Evolutionary conservation across 2,329 filamentous ascomycete genomes (phyloP).

Genomic region (Alternaria viburni): DNA sequence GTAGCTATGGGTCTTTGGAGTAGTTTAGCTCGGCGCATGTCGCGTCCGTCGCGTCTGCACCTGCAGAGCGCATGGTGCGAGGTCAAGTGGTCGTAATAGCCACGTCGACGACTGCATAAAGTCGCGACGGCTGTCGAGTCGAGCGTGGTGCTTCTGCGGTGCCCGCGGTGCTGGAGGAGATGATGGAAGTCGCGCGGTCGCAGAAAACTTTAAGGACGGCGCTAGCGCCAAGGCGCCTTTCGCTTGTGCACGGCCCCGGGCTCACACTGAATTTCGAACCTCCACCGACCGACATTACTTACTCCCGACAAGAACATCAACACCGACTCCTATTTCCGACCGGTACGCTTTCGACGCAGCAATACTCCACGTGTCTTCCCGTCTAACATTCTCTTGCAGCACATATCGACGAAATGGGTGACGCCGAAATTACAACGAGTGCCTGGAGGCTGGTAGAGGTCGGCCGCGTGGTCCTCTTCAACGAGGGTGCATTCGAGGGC

Average conservation of each 20-base stretch:
- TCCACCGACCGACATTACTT: conserved; percentile 20
- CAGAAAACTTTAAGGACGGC: conserved; percentile 18
- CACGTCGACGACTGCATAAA: background rate
- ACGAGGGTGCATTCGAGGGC: conserved; percentile 79
- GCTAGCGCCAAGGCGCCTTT: conserved; percentile 16
- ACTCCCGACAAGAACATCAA: conserved; percentile 39
- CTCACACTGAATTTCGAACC: conserved; percentile 21
- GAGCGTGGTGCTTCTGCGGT: background rate
- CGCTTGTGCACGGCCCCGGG: conserved; percentile 14
- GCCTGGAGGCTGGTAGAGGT: conserved; percentile 92
- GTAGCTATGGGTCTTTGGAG: conserved; percentile 7
- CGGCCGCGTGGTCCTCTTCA: conserved; percentile 94
- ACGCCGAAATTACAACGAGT: conserved; percentile 57
- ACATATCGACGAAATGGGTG: conserved; percentile 54
- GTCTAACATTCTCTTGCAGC: conserved; percentile 39
- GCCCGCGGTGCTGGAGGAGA: background rate
- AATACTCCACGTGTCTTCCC: conserved; percentile 22
- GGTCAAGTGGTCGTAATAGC: background rate
- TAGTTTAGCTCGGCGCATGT: background rate
- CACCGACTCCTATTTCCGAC: conserved; percentile 48
- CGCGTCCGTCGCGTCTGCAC: background rate
- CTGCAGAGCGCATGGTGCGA: background rate
- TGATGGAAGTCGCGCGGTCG: conserved; percentile 15
- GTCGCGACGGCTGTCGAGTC: background rate
- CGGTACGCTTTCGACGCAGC: conserved; percentile 44